These are phyloP conservation scores for Kokia cookei DNA, from an alignment of 441 rosid species.

Conservation along the genomic window DNA sequence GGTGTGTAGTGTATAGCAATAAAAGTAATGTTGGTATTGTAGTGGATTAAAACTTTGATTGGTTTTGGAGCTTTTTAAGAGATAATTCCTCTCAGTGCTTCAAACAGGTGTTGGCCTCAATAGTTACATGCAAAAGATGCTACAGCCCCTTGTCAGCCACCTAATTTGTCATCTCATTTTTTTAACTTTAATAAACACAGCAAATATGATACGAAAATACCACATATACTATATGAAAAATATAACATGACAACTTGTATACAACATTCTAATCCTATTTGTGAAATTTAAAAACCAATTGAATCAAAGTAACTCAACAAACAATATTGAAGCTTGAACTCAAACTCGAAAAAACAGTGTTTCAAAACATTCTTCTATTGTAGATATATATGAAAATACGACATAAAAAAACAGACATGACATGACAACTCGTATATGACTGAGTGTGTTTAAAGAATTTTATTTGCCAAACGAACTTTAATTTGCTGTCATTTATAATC, in stretches of 20 bases:
- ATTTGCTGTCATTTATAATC: neutral
- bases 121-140: neutral
- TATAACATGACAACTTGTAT: too few relatives aligned
- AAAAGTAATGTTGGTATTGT: neutral
- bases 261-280: too few relatives aligned
- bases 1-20: neutral
- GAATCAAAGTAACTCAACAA: too few relatives aligned
- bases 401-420: too few relatives aligned
- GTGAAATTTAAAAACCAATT: too few relatives aligned
- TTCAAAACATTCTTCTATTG: too few relatives aligned
- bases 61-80: neutral
- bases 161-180: too few relatives aligned
- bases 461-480: neutral
- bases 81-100: neutral
- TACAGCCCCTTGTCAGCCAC: neutral
- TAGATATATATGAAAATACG: too few relatives aligned
- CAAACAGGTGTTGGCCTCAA: neutral
- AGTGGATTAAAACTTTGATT: neutral
- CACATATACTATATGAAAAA: too few relatives aligned
- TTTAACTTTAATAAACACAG: neutral
- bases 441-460: neutral
- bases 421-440: slow-evolving; percentile 26
- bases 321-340: too few relatives aligned
- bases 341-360: too few relatives aligned
- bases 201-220: too few relatives aligned